Evolutionary conservation across 2,329 filamentous ascomycete species (phyloP), one percentile per base, ranked within the genome.

Genomic region (Ceratocystis alfenasii): DNA sequence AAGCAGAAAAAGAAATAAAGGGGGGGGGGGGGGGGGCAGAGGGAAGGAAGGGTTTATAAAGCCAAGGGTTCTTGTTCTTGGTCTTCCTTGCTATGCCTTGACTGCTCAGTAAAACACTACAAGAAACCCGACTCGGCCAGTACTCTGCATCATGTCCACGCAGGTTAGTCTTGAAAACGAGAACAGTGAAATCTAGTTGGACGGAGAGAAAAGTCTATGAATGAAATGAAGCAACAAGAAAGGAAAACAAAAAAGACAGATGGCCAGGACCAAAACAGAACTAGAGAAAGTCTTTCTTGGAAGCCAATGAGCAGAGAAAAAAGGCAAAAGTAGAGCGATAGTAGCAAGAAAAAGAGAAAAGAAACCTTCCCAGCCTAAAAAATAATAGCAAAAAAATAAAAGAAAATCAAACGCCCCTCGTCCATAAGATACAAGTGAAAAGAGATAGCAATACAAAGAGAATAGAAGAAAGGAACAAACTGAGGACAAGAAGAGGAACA

Each of bases 81-180:
- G 17, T 45, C 62, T 64, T 50, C 36, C 36, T 41, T 41, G 36
- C 10, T 41, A 41, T 41, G 36, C 36, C 36, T 41, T 41, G 36
- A 41, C 36, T 41, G 22, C 30, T 41, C n/a, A 28, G 15, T 20
- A 25, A 59, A 46, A 41, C 36, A 41, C 53, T 66, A 68, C 64
- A 65, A 57, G 61, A 68, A 68, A 41, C 64, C 66, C 22, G 66
- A 66, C 36, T 64, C 64, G 22, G 66, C 64, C 45, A 66, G 61
- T 30, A 66, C 61, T 66, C 64, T 66, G 53, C 63, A 50, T 50
- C 36, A 53, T 48, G 28, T 61, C 64, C 30, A 33, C 53, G 30
- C 44, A 62, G 28, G 59, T 62, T 57, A 65, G 64, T 62, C 30
- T 65, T 64, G 28, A 55, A 53, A 55, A 33, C 62, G 44, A 53